phyloP scores from a whole-genome alignment of 2,329 filamentous ascomycete genomes.

The Colletotrichum sansevieriae region DNA sequence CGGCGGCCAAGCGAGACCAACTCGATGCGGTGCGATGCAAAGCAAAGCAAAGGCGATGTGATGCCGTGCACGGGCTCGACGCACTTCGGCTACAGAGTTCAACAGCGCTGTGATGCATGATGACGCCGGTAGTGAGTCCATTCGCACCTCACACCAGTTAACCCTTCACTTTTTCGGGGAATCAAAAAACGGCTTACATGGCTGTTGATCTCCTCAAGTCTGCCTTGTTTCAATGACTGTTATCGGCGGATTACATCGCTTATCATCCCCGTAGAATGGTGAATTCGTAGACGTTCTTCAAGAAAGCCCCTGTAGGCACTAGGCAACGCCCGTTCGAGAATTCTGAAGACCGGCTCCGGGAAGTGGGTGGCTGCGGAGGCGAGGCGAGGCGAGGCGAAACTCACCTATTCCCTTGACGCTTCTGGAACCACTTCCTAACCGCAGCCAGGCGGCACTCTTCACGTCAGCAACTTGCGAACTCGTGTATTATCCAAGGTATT shows the following conservation, averaged over 20 bases:
- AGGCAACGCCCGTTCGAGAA: no score
- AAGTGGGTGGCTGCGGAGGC: conserved; percentile 11
- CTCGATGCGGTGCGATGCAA: background rate
- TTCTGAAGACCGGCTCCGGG: background rate
- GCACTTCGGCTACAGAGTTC: conserved; percentile 11
- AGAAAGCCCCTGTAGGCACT: no score
- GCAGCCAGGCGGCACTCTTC: background rate
- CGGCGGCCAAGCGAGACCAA: background rate
- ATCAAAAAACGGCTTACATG: background rate
- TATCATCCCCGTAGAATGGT: background rate
- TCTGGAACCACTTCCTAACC: conserved; percentile 3
- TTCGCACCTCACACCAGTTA: conserved; percentile 1
- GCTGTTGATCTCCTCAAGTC: conserved; percentile 3
- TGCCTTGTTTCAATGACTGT: background rate
- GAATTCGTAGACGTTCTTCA: no score
- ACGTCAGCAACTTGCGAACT: conserved; percentile 17
- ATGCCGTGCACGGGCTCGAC: background rate
- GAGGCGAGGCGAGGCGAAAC: background rate
- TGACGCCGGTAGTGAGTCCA: conserved; percentile 19
- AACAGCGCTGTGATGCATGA: conserved; percentile 17
- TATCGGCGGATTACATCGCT: background rate
- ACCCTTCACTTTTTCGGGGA: background rate
- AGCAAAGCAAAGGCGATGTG: background rate
- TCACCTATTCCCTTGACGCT: conserved; percentile 13
- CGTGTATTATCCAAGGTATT: no score